Percentiles rank a stretch among this genome's conserved stretches.
Evolutionary conservation across 805 yeast genomes (phyloP).

Genomic region (Kodamaea kakaduensis): DNA sequence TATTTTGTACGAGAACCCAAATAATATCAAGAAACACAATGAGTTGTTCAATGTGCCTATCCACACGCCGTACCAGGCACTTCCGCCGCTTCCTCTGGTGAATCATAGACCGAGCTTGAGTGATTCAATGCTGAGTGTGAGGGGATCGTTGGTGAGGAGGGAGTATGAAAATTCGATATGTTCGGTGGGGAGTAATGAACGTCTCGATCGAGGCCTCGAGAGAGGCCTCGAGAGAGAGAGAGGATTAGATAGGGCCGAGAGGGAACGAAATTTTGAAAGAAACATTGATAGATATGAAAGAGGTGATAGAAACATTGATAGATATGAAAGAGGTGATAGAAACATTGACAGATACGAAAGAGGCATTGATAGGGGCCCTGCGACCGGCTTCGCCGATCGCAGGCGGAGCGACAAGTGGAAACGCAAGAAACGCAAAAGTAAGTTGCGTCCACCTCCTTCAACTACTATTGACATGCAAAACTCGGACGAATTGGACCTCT

Average conservation of each 20-base stretch:
- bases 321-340: slow-evolving; percentile 5
- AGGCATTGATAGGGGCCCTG: too few relatives aligned
- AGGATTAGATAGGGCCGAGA: slow-evolving; percentile 3
- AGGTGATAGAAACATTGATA: slow-evolving; percentile 3
- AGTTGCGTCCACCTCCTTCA: slow-evolving; percentile 17
- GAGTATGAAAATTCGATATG: slow-evolving; percentile 8
- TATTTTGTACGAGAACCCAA: slow-evolving; percentile 48
- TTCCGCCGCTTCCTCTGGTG: slow-evolving; percentile 27
- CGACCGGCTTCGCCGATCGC: neutral
- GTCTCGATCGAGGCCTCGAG: slow-evolving; percentile 6
- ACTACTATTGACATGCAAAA: slow-evolving; percentile 49
- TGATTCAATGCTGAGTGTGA: too few relatives aligned
- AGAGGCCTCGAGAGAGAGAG: slow-evolving; percentile 4
- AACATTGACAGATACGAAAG: slow-evolving; percentile 4
- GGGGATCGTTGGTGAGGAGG: slow-evolving; percentile 1
- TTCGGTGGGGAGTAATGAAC: slow-evolving; percentile 9
- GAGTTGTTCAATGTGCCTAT: slow-evolving; percentile 36
- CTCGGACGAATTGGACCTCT: slow-evolving; percentile 39
- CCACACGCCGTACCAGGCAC: slow-evolving; percentile 42
- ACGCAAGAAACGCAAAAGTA: slow-evolving; percentile 3
- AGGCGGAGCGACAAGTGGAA: neutral
- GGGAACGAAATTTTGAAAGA: slow-evolving; percentile 5
- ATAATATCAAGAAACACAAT: slow-evolving; percentile 16
- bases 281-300: slow-evolving; percentile 9
- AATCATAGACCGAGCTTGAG: too few relatives aligned